Evolutionary conservation across 129 eudicot genomes (phyloP).

Genomic region (Pulicaria dysenterica): DNA sequence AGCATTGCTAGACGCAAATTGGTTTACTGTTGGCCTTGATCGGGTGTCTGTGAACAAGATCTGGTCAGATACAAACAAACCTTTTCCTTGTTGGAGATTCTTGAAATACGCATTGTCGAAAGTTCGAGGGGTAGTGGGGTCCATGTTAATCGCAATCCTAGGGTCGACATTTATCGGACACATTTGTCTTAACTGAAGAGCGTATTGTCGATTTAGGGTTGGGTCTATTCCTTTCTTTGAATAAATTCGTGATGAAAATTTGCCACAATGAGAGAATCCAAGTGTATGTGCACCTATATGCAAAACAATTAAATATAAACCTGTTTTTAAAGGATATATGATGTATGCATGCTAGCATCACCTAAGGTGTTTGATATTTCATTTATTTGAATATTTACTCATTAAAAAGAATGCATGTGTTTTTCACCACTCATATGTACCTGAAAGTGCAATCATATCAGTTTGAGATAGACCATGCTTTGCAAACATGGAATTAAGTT

Average conservation of each 20-base stretch:
- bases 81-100: constrained; percentile 72
- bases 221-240: constrained; percentile 52
- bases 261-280: constrained; percentile 86
- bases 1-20: constrained; percentile 54
- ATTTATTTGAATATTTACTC: no score
- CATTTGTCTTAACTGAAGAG: constrained; percentile 58
- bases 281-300: constrained; percentile 80
- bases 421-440: no score
- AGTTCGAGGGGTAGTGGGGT: constrained; percentile 62
- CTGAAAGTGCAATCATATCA: constrained; percentile 90
- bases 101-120: constrained; percentile 77
- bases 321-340: not conserved
- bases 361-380: no score
- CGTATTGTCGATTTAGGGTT: constrained; percentile 56
- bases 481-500: constrained; percentile 62
- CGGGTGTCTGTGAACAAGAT: constrained; percentile 54
- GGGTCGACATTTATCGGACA: constrained; percentile 77
- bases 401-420: no score
- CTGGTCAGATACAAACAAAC: constrained; percentile 72
- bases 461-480: constrained; percentile 62
- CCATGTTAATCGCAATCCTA: constrained; percentile 75
- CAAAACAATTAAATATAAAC: not conserved
- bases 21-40: constrained; percentile 54
- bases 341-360: not conserved
- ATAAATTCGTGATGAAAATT: constrained; percentile 66